Percentiles rank a stretch among this genome's conserved stretches.
phyloP scores from a whole-genome alignment of 352 stramenopile genomes.

The Halophytophthora polymorphica region DNA sequence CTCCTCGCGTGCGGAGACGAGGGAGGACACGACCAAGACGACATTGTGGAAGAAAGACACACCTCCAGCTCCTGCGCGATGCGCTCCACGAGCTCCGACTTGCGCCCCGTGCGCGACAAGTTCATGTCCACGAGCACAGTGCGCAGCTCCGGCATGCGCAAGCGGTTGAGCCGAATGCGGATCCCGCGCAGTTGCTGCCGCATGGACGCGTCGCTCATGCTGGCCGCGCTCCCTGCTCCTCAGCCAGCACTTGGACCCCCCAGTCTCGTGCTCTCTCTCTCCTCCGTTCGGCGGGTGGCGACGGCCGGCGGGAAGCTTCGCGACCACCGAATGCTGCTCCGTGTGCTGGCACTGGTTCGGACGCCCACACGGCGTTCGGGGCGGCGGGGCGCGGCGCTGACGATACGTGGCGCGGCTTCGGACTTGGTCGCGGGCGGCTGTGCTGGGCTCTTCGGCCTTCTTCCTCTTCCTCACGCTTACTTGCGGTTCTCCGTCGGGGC shows the following conservation, averaged over 20 bases:
- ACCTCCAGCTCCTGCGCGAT: conserved; percentile 67
- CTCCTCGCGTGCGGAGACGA: neutral
- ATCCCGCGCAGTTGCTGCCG: conserved; percentile 38
- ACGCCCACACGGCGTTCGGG: no score
- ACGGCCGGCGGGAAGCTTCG: no score
- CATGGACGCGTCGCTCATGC: conserved; percentile 20
- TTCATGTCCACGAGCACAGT: conserved; percentile 68
- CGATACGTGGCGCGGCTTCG: no score
- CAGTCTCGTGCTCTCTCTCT: neutral
- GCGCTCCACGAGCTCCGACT: conserved; percentile 77
- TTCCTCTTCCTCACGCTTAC: no score
- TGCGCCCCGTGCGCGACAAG: conserved; percentile 64
- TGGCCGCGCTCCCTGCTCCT: conserved; percentile 1
- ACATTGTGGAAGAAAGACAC: neutral
- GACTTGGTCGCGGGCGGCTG: no score
- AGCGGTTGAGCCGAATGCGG: conserved; percentile 42
- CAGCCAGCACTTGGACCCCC: conserved; percentile 11
- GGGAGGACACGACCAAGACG: neutral
- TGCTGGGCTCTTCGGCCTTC: no score
- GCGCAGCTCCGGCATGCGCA: conserved; percentile 77
- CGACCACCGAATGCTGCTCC: no score
- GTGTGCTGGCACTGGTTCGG: no score
- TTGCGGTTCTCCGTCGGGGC: no score
- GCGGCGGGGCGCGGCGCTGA: no score
- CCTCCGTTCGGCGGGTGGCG: no score